Base-by-base conservation (phyloP, 2,329 filamentous ascomycete species). In the Fusarium graminum region DNA sequence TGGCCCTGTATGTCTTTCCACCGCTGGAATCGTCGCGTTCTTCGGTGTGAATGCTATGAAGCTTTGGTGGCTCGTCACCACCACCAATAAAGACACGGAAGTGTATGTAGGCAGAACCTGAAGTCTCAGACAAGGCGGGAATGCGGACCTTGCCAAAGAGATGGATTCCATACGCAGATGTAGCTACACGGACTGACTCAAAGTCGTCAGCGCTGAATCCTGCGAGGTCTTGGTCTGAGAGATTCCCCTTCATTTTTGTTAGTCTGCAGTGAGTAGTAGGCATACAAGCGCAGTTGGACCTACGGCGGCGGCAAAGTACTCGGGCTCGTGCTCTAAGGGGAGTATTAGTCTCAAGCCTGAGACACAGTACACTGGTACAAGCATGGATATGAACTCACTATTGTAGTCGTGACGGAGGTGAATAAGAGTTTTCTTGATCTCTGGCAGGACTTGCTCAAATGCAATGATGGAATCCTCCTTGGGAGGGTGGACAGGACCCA, bases 21-120 rank as follows among this genome's bases (percentile, higher is more conserved):
- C 94, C 94, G 50, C 90, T 88, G n/a, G 92, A 82, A 7, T 94
- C 93, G 85, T 96, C 95, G 85, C 95, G 95, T 81, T 97, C 97
- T 66, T 97, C 81, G 4, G 93, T 94, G 86, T 97, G 97, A 32
- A 94, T 93, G 76, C 97, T 93, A 65, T 94, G 88, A 84, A 93
- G 84, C 86, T 97, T 93, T 32, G 94, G 91, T 76, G 65, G 59
- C 14, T 92, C 91, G 64, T 97, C 85, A 10, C 92, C 90, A 9
- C 97, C 88, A 77, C 97, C 92, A 61, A 97, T 88, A 75, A 89
- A 95, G 51, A 97, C 91, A 80, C 97, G 94, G 68, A 97, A 86
- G 78, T 97, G 97, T 7, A 91, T 88, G 57, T 97, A 85, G 0
- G 90, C 79, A 60, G 90, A 89, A 65, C 89, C 89, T 50, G 82